Conservation (phyloP, 73 alveolate genomes). For the Uronychia setigera region DNA sequence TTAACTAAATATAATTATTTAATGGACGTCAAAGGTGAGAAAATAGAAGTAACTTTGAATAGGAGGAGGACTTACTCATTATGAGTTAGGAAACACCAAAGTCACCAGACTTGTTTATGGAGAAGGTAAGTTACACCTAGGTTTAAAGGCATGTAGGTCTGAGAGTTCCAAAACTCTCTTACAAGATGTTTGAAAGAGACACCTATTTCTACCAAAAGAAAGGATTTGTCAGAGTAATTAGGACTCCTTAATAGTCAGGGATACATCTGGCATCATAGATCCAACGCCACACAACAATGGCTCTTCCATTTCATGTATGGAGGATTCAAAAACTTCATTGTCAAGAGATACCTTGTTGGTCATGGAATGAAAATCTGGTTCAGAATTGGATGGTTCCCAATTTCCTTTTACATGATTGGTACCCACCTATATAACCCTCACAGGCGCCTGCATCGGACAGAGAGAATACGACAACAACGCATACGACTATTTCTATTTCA, state of each 20-base stretch:
- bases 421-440: neutral
- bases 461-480: constrained; percentile 73
- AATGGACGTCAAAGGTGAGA: constrained; percentile 25
- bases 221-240: constrained; percentile 33
- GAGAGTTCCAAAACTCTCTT: constrained; percentile 62
- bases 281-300: constrained; percentile 76
- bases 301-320: constrained; percentile 74
- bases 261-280: constrained; percentile 75
- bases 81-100: constrained; percentile 62
- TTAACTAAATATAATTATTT: constrained; percentile 6
- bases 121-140: constrained; percentile 26
- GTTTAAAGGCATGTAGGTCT: constrained; percentile 13
- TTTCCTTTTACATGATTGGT: constrained; percentile 55
- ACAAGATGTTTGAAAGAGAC: constrained; percentile 67
- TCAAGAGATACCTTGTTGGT: constrained; percentile 66
- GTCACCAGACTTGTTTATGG: constrained; percentile 65
- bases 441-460: constrained; percentile 49
- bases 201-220: constrained; percentile 65
- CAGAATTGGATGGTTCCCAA: constrained; percentile 58
- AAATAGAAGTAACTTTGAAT: neutral
- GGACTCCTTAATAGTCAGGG: constrained; percentile 14
- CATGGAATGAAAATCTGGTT: constrained; percentile 51
- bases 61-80: constrained; percentile 65
- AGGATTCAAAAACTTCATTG: constrained; percentile 59
- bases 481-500: constrained; percentile 69